phyloP scores from a whole-genome alignment of 2,329 filamentous ascomycete species.

The Dendrostoma leiphaemia region DNA sequence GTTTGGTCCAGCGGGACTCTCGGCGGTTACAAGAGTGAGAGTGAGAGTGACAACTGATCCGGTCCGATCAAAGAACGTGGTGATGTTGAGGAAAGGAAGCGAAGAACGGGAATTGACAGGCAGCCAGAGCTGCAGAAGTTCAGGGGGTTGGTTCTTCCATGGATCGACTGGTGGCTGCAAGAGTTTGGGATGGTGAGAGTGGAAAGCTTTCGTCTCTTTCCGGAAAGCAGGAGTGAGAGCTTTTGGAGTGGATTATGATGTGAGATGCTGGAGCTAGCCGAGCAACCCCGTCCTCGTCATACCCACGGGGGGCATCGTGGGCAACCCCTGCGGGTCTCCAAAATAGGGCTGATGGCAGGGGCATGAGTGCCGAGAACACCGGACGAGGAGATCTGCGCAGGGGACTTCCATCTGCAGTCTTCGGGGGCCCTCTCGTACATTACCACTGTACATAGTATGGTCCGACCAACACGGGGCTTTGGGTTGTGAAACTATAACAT shows the following conservation, averaged over 20 bases:
- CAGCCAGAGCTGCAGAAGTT: constrained; percentile 18
- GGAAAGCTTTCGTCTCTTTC: constrained; percentile 1
- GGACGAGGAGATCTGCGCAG: not conserved
- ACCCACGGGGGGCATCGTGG: constrained; percentile 6
- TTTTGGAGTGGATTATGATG: constrained; percentile 2
- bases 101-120: not conserved
- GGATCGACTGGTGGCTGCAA: not conserved
- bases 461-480: too few relatives aligned
- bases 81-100: not conserved
- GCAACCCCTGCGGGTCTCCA: not conserved
- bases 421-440: too few relatives aligned
- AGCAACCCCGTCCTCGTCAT: constrained; percentile 14
- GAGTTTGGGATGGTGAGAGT: not conserved
- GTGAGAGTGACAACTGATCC: not conserved
- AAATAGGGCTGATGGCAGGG: not conserved
- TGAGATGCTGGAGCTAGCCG: not conserved
- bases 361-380: not conserved
- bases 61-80: constrained; percentile 6
- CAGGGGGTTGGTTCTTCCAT: constrained; percentile 15
- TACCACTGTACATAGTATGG: too few relatives aligned
- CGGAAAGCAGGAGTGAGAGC: constrained; percentile 4
- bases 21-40: not conserved
- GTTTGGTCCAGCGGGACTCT: not conserved
- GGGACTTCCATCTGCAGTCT: too few relatives aligned
- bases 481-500: too few relatives aligned